Conservation (phyloP, 164 flowering plant species). For the Liriodendron chinense region DNA sequence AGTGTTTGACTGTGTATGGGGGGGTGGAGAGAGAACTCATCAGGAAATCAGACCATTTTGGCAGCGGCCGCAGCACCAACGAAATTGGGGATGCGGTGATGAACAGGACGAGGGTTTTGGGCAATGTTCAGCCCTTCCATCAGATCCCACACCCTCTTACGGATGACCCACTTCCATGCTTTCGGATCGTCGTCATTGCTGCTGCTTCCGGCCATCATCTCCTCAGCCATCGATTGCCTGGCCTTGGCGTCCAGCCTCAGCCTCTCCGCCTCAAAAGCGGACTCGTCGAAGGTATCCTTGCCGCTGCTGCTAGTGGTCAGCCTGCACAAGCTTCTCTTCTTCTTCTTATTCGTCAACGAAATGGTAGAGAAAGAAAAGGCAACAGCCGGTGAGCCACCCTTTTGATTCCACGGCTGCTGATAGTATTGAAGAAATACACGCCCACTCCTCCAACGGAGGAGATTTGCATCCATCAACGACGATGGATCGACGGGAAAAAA, state of each 20-base stretch:
- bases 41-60: constrained; percentile 19
- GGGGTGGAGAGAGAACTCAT: background rate
- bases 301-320: constrained; percentile 3
- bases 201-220: constrained; percentile 52
- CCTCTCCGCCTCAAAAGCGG: constrained; percentile 69
- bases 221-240: constrained; percentile 64
- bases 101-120: constrained; percentile 84
- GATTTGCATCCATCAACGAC: constrained; percentile 17
- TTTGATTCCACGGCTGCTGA: background rate
- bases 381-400: background rate
- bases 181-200: constrained; percentile 41
- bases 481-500: background rate
- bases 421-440: background rate
- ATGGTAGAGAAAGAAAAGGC: background rate
- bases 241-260: constrained; percentile 59
- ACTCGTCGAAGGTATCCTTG: constrained; percentile 44
- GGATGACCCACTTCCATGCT: constrained; percentile 89
- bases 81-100: constrained; percentile 86
- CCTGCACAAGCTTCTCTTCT: background rate
- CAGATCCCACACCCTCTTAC: constrained; percentile 82
- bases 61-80: constrained; percentile 72
- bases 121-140: constrained; percentile 80
- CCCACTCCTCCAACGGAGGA: constrained; percentile 4
- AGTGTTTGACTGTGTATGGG: too few species aligned
- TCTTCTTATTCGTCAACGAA: background rate